Evolutionary conservation across 768 basidiomycete genomes (phyloP), one percentile per base, ranked within the genome.

Genomic region (Leccinum fibrillosum): DNA sequence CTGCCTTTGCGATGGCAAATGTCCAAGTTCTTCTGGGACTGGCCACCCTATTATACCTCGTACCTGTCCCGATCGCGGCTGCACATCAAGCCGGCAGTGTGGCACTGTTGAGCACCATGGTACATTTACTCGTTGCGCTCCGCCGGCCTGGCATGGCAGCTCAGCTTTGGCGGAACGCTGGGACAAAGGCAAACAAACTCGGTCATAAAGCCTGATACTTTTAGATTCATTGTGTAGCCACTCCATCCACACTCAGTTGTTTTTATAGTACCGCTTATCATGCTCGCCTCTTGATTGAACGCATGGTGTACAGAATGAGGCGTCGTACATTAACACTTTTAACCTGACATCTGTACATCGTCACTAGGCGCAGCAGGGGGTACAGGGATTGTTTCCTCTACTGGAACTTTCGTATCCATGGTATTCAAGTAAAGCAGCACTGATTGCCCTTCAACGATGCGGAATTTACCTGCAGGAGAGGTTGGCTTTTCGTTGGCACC

Each of bases 11-110:
- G 5, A 85, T 93, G 80, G 91, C 84, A 25, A 92, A 94, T 64
- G 71, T 93, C 0, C 97, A 99, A 72, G 92, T 91, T 30, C 69
- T 81, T 2, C 76, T 90, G 5, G 89, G 88, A 4, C 83, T 90
- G 11, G 79, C 88, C 25, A 99, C 97, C 0, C 75, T 98, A 23
- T 71, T 98, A 12, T 96, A 96, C 73, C 82, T 98, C 37, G 97
- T 98, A 2, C 97, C 97, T 1, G 83, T 93, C 1, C 92, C 92
- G 2, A 76, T 98, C 3, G 97, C 97, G 8, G 93, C 96, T 12
- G 82, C 88, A 32, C 97, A 99, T 70, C 97, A 99, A 72, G 96
- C 93, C 0, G 97, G 96, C 5, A 96, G 94, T 66, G 89, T 98
- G 7, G 80, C 88, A 39, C 77, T 99, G 7, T 76, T 99, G 49